Evolutionary conservation across 1,139 yeast species (phyloP).

Genomic region (Zygoascus hellenicus): DNA sequence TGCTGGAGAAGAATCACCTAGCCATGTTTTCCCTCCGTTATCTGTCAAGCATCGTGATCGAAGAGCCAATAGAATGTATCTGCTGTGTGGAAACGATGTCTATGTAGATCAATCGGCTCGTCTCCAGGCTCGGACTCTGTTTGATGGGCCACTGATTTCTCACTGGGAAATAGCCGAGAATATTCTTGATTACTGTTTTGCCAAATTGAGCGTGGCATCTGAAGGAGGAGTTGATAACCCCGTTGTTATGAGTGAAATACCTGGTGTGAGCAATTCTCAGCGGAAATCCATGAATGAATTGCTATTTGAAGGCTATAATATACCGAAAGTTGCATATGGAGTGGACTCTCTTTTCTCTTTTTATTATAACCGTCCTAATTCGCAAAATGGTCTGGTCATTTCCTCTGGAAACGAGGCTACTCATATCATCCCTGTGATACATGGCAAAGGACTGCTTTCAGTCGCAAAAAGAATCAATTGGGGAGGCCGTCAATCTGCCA

Average conservation of each 20-base stretch:
- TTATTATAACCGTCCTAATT: slow-evolving; percentile 39
- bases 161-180: slow-evolving; percentile 91
- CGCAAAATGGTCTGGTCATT: slow-evolving; percentile 59
- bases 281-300: slow-evolving; percentile 72
- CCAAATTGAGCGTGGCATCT: slow-evolving; percentile 58
- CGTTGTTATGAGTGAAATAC: slow-evolving; percentile 70
- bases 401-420: slow-evolving; percentile 83
- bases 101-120: slow-evolving; percentile 63
- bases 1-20: slow-evolving; percentile 48
- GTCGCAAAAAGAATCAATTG: slow-evolving; percentile 81
- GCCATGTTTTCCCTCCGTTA: slow-evolving; percentile 61
- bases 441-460: slow-evolving; percentile 57
- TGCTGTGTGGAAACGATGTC: slow-evolving; percentile 80
- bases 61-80: slow-evolving; percentile 54
- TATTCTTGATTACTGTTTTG: slow-evolving; percentile 76
- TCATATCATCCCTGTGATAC: slow-evolving; percentile 70
- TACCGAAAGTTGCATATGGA: slow-evolving; percentile 73
- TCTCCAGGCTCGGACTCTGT: slow-evolving; percentile 70
- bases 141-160: slow-evolving; percentile 77
- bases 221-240: slow-evolving; percentile 65
- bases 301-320: slow-evolving; percentile 72
- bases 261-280: slow-evolving; percentile 66
- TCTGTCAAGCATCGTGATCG: slow-evolving; percentile 77
- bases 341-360: slow-evolving; percentile 76
- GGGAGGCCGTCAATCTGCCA: slow-evolving; percentile 79